Base-by-base conservation (phyloP, 2,329 filamentous ascomycete species). In the Claviceps humidiphila region DNA sequence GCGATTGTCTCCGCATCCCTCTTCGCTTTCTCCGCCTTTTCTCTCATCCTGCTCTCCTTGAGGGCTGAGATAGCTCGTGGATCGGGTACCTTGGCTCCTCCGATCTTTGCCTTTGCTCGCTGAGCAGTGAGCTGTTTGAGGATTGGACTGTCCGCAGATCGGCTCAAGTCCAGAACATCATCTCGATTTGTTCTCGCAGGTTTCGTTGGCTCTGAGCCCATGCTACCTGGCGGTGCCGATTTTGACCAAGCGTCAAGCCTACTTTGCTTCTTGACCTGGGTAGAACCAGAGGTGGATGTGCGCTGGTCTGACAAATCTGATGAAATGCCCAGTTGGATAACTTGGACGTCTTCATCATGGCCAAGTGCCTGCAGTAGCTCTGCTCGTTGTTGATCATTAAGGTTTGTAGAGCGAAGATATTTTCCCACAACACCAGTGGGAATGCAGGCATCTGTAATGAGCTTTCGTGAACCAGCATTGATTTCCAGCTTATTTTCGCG, bases 321-420 rank as follows among this genome's bases (percentile, higher is more conserved):
- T 55, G 61, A 47, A 57, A 67, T 37, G 49, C 63, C 72, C 16
- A 70, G 61, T 49, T 72, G 67, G 20, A 75, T 64, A 41, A 77
- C 71, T 54, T 76, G 70, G 11, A 79, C 67, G 9, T 76, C 71
- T 37, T 81, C 78, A 45, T 76, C 72, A 52, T 82, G 77, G 26
- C 78, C 77, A 16, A 84, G 66, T 8, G 78, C 80, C 60, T 80
- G 76, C 49, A 82, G 70, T 39, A 97, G 73, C 67, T 95, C 87
- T 11, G 90, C 91, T 58, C 90, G 89, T 63, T 97, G 89, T 53
- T 85, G 82, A 39, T 80, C 78, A 13, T 79, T 87, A 58, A 97
- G 71, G 59, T 95, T 95, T 2, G 90, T 95, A 60, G 80, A 84
- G 57, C 84, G 78, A 20, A 75, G 69, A 56, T 78, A 76, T 63